Conservation (phyloP, 352 stramenopile genomes). For the Discostella stelligera region DNA sequence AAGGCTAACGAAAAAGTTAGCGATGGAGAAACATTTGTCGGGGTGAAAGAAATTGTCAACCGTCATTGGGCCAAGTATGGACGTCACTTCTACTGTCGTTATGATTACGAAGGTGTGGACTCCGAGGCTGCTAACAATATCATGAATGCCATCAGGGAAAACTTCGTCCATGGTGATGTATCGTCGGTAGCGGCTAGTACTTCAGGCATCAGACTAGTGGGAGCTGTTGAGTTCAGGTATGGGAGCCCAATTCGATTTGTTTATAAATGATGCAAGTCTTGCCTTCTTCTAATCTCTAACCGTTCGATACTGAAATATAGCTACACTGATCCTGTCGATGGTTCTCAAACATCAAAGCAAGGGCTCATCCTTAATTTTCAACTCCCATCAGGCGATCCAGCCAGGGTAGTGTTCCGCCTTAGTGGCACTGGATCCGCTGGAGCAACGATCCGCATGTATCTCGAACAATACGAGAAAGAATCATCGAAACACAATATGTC, state of each 20-base stretch:
- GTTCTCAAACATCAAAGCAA: slow-evolving; percentile 93
- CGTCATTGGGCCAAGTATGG: slow-evolving; percentile 96
- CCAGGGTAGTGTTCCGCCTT: slow-evolving; percentile 95
- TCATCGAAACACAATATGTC: slow-evolving; percentile 62
- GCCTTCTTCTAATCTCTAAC: slow-evolving; percentile 17
- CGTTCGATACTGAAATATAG: slow-evolving; percentile 40
- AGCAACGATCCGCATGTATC: slow-evolving; percentile 97
- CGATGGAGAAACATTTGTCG: slow-evolving; percentile 84
- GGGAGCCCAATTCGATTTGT: not conserved
- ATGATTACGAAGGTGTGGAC: slow-evolving; percentile 95
- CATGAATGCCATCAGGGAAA: slow-evolving; percentile 79
- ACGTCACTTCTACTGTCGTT: slow-evolving; percentile 98
- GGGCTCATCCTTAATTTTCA: slow-evolving; percentile 94
- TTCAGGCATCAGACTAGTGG: slow-evolving; percentile 65
- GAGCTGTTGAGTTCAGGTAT: slow-evolving; percentile 76
- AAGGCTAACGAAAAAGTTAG: slow-evolving; percentile 77
- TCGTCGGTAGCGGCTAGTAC: slow-evolving; percentile 35
- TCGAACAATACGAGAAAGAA: slow-evolving; percentile 94
- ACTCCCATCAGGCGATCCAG: slow-evolving; percentile 84
- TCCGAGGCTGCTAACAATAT: slow-evolving; percentile 70
- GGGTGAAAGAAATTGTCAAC: slow-evolving; percentile 94
- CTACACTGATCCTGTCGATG: slow-evolving; percentile 98
- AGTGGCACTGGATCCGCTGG: slow-evolving; percentile 95
- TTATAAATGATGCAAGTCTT: slow-evolving; percentile 4
- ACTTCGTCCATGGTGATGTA: slow-evolving; percentile 61